Percentiles rank a stretch among this genome's conserved stretches.
These are phyloP conservation scores for Salisapilia sapeloensis DNA, from an alignment of 352 stramenopile genomes.

Conservation along the genomic window DNA sequence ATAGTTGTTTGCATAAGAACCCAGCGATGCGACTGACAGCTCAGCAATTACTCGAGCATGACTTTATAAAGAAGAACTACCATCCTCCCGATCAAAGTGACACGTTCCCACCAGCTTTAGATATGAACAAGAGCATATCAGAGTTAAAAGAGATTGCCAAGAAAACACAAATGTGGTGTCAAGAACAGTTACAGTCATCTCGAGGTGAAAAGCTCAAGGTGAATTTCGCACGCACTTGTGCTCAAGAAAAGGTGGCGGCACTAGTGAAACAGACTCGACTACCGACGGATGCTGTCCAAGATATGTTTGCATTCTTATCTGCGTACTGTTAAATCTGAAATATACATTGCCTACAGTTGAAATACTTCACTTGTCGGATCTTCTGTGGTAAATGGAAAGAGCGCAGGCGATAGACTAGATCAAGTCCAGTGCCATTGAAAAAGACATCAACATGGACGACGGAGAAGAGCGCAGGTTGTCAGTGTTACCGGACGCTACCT, in stretches of 20 bases:
- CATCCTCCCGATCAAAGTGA: constrained; percentile 11
- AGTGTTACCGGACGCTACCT: constrained; percentile 4
- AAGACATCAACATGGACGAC: too few species aligned
- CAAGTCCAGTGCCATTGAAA: background rate
- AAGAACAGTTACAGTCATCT: constrained; percentile 19
- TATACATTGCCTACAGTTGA: too few species aligned
- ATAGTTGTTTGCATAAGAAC: constrained; percentile 68
- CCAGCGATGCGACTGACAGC: constrained; percentile 37
- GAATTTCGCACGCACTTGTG: constrained; percentile 9
- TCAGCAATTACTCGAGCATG: constrained; percentile 31
- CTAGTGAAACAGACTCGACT: constrained; percentile 32
- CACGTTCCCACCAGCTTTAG: constrained; percentile 7
- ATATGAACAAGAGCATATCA: constrained; percentile 9
- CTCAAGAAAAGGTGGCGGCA: constrained; percentile 13
- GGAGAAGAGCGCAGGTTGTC: constrained; percentile 2
- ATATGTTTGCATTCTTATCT: constrained; percentile 38
- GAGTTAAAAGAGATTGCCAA: constrained; percentile 29
- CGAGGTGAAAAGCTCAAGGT: constrained; percentile 1
- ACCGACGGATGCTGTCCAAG: constrained; percentile 23
- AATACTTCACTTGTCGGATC: too few species aligned
- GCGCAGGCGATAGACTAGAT: background rate
- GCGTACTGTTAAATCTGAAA: constrained; percentile 10
- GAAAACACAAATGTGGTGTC: constrained; percentile 36
- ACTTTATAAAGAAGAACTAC: constrained; percentile 53
- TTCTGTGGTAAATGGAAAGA: constrained; percentile 5